These are phyloP conservation scores for Leptomonas seymouri DNA, from an alignment of 208 protist genomes.

Conservation along the genomic window DNA sequence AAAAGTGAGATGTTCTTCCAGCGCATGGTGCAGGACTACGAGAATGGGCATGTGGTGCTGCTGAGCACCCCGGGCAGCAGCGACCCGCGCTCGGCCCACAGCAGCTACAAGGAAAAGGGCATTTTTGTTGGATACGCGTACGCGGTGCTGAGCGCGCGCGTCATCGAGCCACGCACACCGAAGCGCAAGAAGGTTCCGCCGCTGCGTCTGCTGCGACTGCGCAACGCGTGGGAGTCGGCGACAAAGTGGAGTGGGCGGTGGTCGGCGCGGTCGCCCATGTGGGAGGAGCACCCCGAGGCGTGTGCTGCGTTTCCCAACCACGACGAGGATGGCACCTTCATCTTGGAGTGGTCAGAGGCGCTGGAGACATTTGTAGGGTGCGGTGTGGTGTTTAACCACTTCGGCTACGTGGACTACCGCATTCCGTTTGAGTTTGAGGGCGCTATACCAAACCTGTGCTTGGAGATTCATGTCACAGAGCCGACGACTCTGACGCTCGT, in stretches of 20 bases:
- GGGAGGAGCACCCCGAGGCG: constrained; percentile 49
- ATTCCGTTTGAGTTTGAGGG: constrained; percentile 50
- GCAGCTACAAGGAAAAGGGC: constrained; percentile 44
- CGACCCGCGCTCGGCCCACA: constrained; percentile 22
- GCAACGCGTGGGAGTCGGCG: constrained; percentile 60
- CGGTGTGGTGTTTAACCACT: constrained; percentile 50
- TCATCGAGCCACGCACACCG: constrained; percentile 15
- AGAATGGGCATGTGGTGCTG: constrained; percentile 47
- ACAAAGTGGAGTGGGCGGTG: constrained; percentile 64
- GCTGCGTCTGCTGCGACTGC: constrained; percentile 47
- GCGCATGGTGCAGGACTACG: constrained; percentile 40
- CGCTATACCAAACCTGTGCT: constrained; percentile 35
- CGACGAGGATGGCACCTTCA: constrained; percentile 45
- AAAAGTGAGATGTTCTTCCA: constrained; percentile 45
- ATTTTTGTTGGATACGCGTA: constrained; percentile 59
- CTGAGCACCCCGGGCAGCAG: constrained; percentile 53
- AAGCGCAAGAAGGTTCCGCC: constrained; percentile 21
- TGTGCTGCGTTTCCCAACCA: constrained; percentile 37
- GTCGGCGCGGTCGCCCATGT: constrained; percentile 41
- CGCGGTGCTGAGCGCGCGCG: constrained; percentile 38
- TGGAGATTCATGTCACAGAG: constrained; percentile 54
- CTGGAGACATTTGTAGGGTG: constrained; percentile 58
- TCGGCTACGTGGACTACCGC: constrained; percentile 54
- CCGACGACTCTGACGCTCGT: constrained; percentile 43
- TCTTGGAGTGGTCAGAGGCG: constrained; percentile 57